Percentiles rank a stretch among this genome's conserved stretches.
Evolutionary conservation across 371 early-diverging fungal genomes (phyloP).

Genomic region (Actinomortierella ambigua): DNA sequence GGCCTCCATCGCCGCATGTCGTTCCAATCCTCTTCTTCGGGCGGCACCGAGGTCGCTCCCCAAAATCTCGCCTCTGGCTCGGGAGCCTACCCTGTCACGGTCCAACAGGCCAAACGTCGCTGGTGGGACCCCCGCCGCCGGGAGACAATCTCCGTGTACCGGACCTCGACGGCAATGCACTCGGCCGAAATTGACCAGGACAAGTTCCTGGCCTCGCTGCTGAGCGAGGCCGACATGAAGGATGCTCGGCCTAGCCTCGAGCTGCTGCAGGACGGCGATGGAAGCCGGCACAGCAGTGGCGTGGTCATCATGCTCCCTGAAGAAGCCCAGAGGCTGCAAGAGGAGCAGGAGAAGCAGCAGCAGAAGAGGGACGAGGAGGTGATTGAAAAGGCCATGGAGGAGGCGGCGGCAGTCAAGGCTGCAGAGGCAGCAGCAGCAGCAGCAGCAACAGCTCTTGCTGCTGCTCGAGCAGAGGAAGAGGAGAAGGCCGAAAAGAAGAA

Average conservation of each 20-base stretch:
- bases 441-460: too few species aligned
- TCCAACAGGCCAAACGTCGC: slow-evolving; percentile 33
- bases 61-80: slow-evolving; percentile 8
- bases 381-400: slow-evolving; percentile 3
- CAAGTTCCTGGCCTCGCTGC: slow-evolving; percentile 12
- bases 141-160: slow-evolving; percentile 22
- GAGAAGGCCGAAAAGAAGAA: too few species aligned
- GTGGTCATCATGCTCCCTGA: too few species aligned
- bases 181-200: slow-evolving; percentile 33
- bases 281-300: too few species aligned
- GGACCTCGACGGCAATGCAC: slow-evolving; percentile 5
- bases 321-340: slow-evolving; percentile 6
- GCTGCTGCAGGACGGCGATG: too few species aligned
- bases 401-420: not conserved
- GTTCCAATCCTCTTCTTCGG: slow-evolving; percentile 23
- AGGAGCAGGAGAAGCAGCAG: slow-evolving; percentile 6
- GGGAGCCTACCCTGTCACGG: slow-evolving; percentile 10
- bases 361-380: slow-evolving; percentile 3
- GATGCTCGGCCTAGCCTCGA: too few species aligned
- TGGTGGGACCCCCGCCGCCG: slow-evolving; percentile 41
- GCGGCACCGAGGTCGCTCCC: not conserved
- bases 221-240: slow-evolving; percentile 1
- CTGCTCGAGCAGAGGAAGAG: too few species aligned
- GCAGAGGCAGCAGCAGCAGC: too few species aligned
- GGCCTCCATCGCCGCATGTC: slow-evolving; percentile 4